Conservation (phyloP, 2,329 filamentous ascomycete species). For the Elsinoe ampelina region DNA sequence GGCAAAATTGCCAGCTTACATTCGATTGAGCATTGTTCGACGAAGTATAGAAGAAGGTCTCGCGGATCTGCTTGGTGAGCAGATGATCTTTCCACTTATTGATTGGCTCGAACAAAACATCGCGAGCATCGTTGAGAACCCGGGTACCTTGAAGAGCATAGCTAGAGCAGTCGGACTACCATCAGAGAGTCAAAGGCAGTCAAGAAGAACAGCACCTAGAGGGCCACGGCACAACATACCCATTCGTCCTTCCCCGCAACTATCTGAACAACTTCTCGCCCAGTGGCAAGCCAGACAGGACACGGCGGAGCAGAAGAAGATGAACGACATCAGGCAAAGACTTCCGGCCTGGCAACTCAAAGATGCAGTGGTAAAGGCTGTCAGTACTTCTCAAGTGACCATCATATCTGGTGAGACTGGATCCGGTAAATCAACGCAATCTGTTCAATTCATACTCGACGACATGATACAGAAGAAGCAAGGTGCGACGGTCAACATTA, state of each 20-base stretch:
- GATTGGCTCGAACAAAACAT: slow-evolving; percentile 88
- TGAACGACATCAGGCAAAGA: slow-evolving; percentile 61
- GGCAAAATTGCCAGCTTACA: slow-evolving; percentile 71
- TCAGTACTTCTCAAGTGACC: slow-evolving; percentile 72
- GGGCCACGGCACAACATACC: slow-evolving; percentile 27
- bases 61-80: slow-evolving; percentile 65
- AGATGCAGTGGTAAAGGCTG: slow-evolving; percentile 65
- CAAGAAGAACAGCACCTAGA: slow-evolving; percentile 31
- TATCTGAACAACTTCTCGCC: slow-evolving; percentile 49
- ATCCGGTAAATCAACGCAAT: slow-evolving; percentile 93
- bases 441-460: slow-evolving; percentile 90
- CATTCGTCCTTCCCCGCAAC: slow-evolving; percentile 50
- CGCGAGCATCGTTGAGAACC: slow-evolving; percentile 70
- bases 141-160: slow-evolving; percentile 75
- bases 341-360: slow-evolving; percentile 83
- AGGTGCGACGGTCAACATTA: slow-evolving; percentile 73
- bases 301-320: slow-evolving; percentile 57
- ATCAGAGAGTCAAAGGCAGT: slow-evolving; percentile 20
- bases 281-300: slow-evolving; percentile 63
- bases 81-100: slow-evolving; percentile 81
- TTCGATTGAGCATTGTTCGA: slow-evolving; percentile 78
- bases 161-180: slow-evolving; percentile 49
- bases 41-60: slow-evolving; percentile 63
- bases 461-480: slow-evolving; percentile 70
- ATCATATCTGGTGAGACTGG: slow-evolving; percentile 97